Base-by-base conservation (phyloP, 2,329 filamentous ascomycete species). In the Reticulascus tulasneorum region DNA sequence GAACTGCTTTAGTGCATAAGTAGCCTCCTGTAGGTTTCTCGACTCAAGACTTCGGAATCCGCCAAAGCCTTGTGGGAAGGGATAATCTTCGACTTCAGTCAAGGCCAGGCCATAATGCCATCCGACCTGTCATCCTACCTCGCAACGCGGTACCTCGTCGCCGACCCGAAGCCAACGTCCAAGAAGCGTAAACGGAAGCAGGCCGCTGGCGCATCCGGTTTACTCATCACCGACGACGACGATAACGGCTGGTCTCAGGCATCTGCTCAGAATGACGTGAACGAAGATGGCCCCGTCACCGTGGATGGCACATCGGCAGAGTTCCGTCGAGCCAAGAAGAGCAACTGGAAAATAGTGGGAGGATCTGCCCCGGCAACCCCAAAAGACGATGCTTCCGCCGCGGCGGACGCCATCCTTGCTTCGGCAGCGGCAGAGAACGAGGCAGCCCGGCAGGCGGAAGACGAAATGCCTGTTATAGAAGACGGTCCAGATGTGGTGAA, bases 141-240 rank as follows among this genome's bases (percentile, higher is more conserved):
- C 23, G 90, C 91, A 23, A 84, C 87, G 45, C 93, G 89, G 60
- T 98, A 98, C 59, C 81, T 98, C 32, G 67, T 73, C 37, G 67
- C 74, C 25, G 73, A 79, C 43, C 61, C 69, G 6, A 77, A 76
- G 45, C 70, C 75, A 13, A 25, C 32, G 28, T 51, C 64, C 31
- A 82, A 82, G 54, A 83, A 82, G 55, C 71, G 76, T 43, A 84
- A 83, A 63, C 72, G 75, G 52, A 82, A 81, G 57, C 61, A 71
- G 38, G 52, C 59, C 33, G 44, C 59, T 33, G 56, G 62, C 23
- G 49, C 51, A 29, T 63, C 68, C 19, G 77, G 79, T 29, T 71
- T 84, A 19, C 67, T 82, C 33, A 82, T 84, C 40, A 75, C 73
- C 40, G 79, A 84, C 58, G 79, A 84, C 56, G 73, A 77, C 54